Percentiles rank a stretch among this genome's conserved stretches.
Conservation (phyloP, 306 rosid species). For the Malus sieversii region DNA sequence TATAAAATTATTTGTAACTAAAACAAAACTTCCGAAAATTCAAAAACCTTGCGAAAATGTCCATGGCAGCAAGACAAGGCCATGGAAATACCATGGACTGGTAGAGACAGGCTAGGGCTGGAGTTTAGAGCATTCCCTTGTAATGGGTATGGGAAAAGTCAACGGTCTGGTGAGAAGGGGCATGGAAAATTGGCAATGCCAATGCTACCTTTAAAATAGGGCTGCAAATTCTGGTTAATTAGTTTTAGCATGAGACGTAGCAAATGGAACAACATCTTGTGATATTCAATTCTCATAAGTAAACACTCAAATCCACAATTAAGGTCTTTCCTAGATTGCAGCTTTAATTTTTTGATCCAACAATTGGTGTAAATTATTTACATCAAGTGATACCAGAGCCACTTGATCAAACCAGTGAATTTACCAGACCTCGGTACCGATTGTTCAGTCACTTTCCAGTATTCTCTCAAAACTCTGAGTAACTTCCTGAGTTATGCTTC, state of each 20-base stretch:
- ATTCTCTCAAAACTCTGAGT: background rate
- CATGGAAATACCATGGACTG: background rate
- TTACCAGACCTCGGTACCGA: background rate
- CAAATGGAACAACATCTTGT: background rate
- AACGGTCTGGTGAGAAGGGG: background rate
- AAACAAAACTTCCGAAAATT: background rate
- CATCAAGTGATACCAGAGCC: background rate
- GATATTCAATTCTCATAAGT: background rate
- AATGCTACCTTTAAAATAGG: background rate
- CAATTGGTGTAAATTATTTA: background rate
- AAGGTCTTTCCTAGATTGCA: background rate
- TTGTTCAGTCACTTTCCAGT: background rate
- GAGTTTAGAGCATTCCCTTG: background rate
- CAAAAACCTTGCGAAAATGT: background rate
- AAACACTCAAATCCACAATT: background rate
- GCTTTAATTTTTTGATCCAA: background rate
- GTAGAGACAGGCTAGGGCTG: background rate
- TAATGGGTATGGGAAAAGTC: background rate
- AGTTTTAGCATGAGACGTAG: background rate
- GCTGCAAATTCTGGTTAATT: background rate
- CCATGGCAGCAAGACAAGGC: background rate
- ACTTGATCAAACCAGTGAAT: background rate
- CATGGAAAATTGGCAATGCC: background rate
- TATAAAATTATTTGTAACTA: background rate
- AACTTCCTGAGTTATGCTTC: background rate